Percentiles rank a stretch among this genome's conserved stretches.
Conservation (phyloP, 169 alveolate species). For the Cryptosporidium andersoni region DNA sequence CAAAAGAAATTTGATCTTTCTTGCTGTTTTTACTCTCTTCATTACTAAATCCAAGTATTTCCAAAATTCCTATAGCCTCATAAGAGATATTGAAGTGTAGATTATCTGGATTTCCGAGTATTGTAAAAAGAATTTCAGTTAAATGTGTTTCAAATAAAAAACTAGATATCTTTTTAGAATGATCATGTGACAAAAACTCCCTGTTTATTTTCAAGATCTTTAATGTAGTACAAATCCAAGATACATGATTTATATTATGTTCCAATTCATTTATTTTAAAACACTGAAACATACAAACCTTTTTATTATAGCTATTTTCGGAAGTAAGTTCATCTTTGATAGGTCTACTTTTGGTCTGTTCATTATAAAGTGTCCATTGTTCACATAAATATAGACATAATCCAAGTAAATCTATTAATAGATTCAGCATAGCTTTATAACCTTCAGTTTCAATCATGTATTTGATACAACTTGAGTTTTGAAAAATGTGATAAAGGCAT, state of each 20-base stretch:
- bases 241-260: too few relatives aligned
- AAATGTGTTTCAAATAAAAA: background rate
- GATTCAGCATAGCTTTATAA: background rate
- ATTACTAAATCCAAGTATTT: background rate
- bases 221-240: too few relatives aligned
- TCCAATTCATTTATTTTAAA: too few relatives aligned
- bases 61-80: background rate
- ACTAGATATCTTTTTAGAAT: too few relatives aligned
- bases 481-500: constrained; percentile 27
- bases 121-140: constrained; percentile 1
- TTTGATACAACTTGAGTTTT: constrained; percentile 46
- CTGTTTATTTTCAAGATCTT: too few relatives aligned
- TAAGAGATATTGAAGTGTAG: constrained; percentile 7
- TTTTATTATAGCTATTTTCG: background rate
- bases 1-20: too few relatives aligned
- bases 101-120: constrained; percentile 10
- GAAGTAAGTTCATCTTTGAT: background rate
- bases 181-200: too few relatives aligned
- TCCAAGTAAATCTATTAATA: constrained; percentile 21
- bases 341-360: constrained; percentile 2
- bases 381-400: constrained; percentile 18
- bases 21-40: background rate
- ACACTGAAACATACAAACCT: background rate
- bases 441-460: constrained; percentile 16
- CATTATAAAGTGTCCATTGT: constrained; percentile 7